A percentile compares a stretch with the other conserved stretches of the same genome.
phyloP scores from a whole-genome alignment of 495 filamentous ascomycete genomes.

The Penicillium coffeae region DNA sequence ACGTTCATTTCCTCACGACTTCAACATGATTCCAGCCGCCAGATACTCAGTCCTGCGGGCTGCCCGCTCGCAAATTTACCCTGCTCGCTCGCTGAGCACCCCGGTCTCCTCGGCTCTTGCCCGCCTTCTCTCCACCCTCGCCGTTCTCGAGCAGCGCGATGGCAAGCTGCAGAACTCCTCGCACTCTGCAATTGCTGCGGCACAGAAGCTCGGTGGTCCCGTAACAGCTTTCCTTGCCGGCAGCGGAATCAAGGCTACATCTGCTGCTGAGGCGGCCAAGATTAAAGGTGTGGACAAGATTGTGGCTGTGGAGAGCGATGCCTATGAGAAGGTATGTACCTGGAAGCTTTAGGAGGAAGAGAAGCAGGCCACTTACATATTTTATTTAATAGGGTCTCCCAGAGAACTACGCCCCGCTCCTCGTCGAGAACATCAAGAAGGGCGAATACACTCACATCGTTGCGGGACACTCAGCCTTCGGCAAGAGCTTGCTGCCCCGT shows the following conservation, averaged over 20 bases:
- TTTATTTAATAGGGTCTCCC: constrained; percentile 64
- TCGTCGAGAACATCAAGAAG: constrained; percentile 94
- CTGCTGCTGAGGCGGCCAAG: constrained; percentile 85
- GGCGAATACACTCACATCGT: constrained; percentile 88
- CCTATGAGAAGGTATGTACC: constrained; percentile 77
- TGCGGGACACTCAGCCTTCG: constrained; percentile 89
- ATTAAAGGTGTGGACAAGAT: constrained; percentile 88
- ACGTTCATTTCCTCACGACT: constrained; percentile 2
- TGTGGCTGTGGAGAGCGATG: constrained; percentile 78
- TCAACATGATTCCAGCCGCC: constrained; percentile 41
- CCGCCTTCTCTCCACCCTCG: constrained; percentile 81
- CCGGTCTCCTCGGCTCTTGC: constrained; percentile 45
- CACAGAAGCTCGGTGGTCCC: constrained; percentile 77
- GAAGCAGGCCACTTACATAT: constrained; percentile 2
- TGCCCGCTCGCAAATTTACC: constrained; percentile 39
- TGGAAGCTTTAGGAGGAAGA: background rate
- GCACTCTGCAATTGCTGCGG: constrained; percentile 81
- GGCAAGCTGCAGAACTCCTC: constrained; percentile 81
- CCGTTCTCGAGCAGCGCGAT: constrained; percentile 88
- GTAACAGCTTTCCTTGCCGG: constrained; percentile 88
- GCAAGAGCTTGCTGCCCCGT: constrained; percentile 92
- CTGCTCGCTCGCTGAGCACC: constrained; percentile 27
- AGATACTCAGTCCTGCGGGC: constrained; percentile 47
- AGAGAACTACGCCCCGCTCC: constrained; percentile 89
- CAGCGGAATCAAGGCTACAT: constrained; percentile 63